Evolutionary conservation across 169 alveolate species (phyloP).

Genomic region (Babesia sp.): DNA sequence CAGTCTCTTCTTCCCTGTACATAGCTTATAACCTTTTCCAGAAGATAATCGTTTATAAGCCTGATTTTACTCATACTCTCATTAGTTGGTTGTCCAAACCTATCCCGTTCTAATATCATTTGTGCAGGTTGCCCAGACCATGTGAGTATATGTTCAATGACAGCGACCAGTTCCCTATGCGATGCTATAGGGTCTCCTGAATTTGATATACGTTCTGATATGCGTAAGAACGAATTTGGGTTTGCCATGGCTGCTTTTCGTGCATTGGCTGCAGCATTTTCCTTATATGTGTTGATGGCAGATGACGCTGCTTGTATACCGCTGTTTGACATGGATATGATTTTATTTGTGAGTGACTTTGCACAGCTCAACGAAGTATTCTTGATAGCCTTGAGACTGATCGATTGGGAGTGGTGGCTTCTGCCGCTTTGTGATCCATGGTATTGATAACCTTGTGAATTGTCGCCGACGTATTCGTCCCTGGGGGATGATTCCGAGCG

Average conservation of each 20-base stretch:
- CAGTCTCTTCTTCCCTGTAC: slow-evolving; percentile 54
- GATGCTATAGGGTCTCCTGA: slow-evolving; percentile 33
- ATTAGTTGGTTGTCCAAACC: slow-evolving; percentile 54
- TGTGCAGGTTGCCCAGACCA: slow-evolving; percentile 31
- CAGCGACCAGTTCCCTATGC: slow-evolving; percentile 63
- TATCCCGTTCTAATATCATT: slow-evolving; percentile 50
- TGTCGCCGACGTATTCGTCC: slow-evolving; percentile 1
- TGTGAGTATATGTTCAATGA: slow-evolving; percentile 40
- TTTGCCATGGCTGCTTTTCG: slow-evolving; percentile 20
- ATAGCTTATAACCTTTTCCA: slow-evolving; percentile 42
- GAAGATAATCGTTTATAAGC: slow-evolving; percentile 28
- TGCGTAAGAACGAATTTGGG: slow-evolving; percentile 40
- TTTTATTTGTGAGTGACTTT: slow-evolving; percentile 47
- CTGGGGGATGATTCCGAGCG: slow-evolving; percentile 3
- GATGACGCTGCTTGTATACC: slow-evolving; percentile 46
- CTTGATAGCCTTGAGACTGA: slow-evolving; percentile 40
- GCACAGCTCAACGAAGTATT: slow-evolving; percentile 45
- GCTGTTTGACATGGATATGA: slow-evolving; percentile 37
- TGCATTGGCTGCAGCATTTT: slow-evolving; percentile 36
- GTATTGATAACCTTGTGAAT: not conserved
- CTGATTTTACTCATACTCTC: slow-evolving; percentile 41
- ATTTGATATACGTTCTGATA: slow-evolving; percentile 30
- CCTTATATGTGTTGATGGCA: slow-evolving; percentile 36
- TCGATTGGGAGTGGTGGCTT: slow-evolving; percentile 22
- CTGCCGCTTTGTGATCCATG: not conserved